These are phyloP conservation scores for Lophium mytilinum DNA, from an alignment of 495 filamentous ascomycete species.

Conservation along the genomic window DNA sequence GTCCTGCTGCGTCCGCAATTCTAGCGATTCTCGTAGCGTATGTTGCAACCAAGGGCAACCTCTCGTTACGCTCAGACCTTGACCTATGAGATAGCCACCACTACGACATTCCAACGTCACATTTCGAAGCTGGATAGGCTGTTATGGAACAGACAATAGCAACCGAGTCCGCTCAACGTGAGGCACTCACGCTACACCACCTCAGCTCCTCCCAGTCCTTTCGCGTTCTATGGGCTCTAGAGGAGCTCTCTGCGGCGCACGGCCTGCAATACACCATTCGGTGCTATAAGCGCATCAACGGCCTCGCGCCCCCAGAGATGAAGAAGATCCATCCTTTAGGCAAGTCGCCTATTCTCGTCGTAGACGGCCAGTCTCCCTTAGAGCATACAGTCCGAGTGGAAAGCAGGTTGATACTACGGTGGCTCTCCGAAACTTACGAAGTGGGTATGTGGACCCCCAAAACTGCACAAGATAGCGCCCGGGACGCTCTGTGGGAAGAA, in stretches of 20 bases:
- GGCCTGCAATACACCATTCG: constrained; percentile 2
- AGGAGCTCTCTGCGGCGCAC: not conserved
- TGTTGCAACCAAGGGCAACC: too few species aligned
- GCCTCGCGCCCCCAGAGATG: not conserved
- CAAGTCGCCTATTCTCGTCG: constrained; percentile 10
- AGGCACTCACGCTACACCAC: constrained; percentile 4
- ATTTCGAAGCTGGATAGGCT: too few species aligned
- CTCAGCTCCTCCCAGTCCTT: constrained; percentile 7
- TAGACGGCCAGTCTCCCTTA: not conserved
- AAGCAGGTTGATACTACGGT: constrained; percentile 5
- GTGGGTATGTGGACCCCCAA: constrained; percentile 1
- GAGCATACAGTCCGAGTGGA: constrained; percentile 1
- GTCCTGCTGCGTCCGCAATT: too few species aligned
- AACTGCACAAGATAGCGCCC: not conserved
- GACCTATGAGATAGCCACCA: too few species aligned
- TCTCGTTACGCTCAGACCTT: too few species aligned
- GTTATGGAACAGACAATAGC: too few species aligned
- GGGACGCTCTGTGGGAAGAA: not conserved
- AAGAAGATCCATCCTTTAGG: not conserved
- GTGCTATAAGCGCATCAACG: not conserved
- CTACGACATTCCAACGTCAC: too few species aligned
- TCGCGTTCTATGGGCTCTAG: constrained; percentile 9
- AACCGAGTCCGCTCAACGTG: too few species aligned
- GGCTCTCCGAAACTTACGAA: not conserved
- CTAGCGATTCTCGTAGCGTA: too few species aligned